Evolutionary conservation across 352 stramenopile species (phyloP).

Genomic region (Phytophthora brassicae): DNA sequence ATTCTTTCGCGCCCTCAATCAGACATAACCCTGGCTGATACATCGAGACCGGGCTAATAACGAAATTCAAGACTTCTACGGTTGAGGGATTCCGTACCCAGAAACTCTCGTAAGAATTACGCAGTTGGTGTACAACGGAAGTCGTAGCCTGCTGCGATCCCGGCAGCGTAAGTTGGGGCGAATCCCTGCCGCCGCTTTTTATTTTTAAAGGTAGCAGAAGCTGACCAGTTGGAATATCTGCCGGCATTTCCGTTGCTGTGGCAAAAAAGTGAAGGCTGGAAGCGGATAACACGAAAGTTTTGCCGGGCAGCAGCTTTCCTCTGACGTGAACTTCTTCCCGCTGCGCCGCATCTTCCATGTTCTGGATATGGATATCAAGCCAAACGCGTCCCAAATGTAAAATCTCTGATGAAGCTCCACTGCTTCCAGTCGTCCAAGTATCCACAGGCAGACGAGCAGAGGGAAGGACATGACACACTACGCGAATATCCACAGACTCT

Average conservation of each 20-base stretch:
- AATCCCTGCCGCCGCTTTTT: slow-evolving; percentile 47
- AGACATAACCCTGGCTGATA: slow-evolving; percentile 65
- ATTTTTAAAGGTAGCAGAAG: slow-evolving; percentile 44
- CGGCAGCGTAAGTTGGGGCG: slow-evolving; percentile 25
- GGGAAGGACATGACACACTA: slow-evolving; percentile 72
- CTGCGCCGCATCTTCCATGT: slow-evolving; percentile 64
- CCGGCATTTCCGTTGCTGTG: slow-evolving; percentile 52
- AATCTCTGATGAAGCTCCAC: slow-evolving; percentile 47
- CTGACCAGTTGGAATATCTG: slow-evolving; percentile 47
- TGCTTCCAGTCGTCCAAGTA: slow-evolving; percentile 36
- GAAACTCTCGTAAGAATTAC: slow-evolving; percentile 72
- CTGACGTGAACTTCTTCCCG: slow-evolving; percentile 69
- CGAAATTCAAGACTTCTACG: slow-evolving; percentile 67
- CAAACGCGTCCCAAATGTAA: slow-evolving; percentile 63
- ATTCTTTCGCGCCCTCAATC: slow-evolving; percentile 51
- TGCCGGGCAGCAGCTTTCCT: slow-evolving; percentile 75
- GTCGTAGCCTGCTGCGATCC: slow-evolving; percentile 25
- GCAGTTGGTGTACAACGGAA: slow-evolving; percentile 60
- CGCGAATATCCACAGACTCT: slow-evolving; percentile 82
- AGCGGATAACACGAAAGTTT: slow-evolving; percentile 80
- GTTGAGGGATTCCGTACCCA: slow-evolving; percentile 81
- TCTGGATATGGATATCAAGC: slow-evolving; percentile 69
- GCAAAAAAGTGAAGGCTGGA: slow-evolving; percentile 83
- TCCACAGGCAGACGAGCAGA: slow-evolving; percentile 61
- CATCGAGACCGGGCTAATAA: slow-evolving; percentile 69